phyloP scores from a whole-genome alignment of 2,329 filamentous ascomycete species.

The Ceratocystis lukuohia region DNA sequence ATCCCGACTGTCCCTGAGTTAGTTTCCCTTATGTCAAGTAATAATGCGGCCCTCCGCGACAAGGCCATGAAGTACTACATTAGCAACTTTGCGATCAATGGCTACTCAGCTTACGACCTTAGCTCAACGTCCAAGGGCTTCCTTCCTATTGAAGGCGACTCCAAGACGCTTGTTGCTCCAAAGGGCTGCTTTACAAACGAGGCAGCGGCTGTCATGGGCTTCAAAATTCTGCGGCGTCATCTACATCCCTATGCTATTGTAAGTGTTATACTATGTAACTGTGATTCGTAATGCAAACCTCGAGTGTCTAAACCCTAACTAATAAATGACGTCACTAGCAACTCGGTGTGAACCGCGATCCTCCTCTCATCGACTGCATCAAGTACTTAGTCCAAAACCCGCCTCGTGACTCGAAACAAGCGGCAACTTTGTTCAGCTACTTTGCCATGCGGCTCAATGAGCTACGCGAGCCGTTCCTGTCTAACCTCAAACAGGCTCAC shows the following conservation, averaged over 20 bases:
- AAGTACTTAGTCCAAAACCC: slow-evolving; percentile 58
- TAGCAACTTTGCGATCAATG: slow-evolving; percentile 61
- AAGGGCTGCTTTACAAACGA: slow-evolving; percentile 72
- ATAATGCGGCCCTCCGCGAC: slow-evolving; percentile 45
- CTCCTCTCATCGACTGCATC: slow-evolving; percentile 63
- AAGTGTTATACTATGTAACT: slow-evolving; percentile 21
- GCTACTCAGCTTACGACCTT: slow-evolving; percentile 54
- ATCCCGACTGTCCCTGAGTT: slow-evolving; percentile 62
- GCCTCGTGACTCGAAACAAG: slow-evolving; percentile 52
- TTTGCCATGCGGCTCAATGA: slow-evolving; percentile 66
- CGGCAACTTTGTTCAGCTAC: slow-evolving; percentile 65
- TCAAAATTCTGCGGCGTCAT: slow-evolving; percentile 60
- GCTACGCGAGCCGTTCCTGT: slow-evolving; percentile 47
- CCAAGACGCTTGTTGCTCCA: slow-evolving; percentile 53
- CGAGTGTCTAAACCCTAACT: slow-evolving; percentile 1
- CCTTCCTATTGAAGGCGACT: slow-evolving; percentile 59
- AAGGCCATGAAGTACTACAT: slow-evolving; percentile 73
- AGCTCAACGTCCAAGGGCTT: slow-evolving; percentile 43
- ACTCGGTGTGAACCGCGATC: slow-evolving; percentile 75
- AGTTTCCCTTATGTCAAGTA: slow-evolving; percentile 60
- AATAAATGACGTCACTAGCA: slow-evolving; percentile 34
- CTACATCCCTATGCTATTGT: slow-evolving; percentile 61
- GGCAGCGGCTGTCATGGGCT: slow-evolving; percentile 62
- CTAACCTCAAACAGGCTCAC: slow-evolving; percentile 46
- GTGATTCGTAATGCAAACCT: not conserved